These are phyloP conservation scores for Albugo laibachii DNA, from an alignment of 352 stramenopile genomes.

Conservation along the genomic window DNA sequence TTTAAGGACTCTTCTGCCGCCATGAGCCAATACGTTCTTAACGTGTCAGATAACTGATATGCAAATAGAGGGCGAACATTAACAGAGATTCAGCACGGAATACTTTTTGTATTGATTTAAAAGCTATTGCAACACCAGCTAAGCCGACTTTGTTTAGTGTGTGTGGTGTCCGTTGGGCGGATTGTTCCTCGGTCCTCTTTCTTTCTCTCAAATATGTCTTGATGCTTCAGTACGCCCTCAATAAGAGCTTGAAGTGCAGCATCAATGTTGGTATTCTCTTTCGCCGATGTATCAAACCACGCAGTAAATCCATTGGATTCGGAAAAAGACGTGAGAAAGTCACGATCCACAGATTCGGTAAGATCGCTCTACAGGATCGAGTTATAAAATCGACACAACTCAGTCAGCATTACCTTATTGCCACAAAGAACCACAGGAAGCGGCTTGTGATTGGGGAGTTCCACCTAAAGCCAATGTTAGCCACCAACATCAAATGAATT, in stretches of 20 bases:
- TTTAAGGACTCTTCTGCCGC: neutral
- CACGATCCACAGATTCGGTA: constrained; percentile 34
- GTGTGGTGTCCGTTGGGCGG: constrained; percentile 34
- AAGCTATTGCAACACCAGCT: constrained; percentile 80
- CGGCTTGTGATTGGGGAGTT: constrained; percentile 78
- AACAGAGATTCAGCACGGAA: too few species aligned
- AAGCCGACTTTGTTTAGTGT: constrained; percentile 16
- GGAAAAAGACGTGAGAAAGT: constrained; percentile 76
- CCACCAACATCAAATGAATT: neutral
- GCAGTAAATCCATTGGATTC: constrained; percentile 79
- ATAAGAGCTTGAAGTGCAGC: constrained; percentile 73
- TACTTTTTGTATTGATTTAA: constrained; percentile 10
- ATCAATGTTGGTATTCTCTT: constrained; percentile 85
- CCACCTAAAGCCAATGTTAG: constrained; percentile 15
- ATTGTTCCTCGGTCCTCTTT: constrained; percentile 56
- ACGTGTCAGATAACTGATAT: neutral
- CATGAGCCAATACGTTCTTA: constrained; percentile 1
- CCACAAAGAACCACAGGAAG: constrained; percentile 83
- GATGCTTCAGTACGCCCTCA: constrained; percentile 49
- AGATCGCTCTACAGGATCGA: constrained; percentile 35
- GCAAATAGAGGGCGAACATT: too few species aligned
- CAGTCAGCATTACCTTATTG: constrained; percentile 66
- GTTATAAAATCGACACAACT: constrained; percentile 8
- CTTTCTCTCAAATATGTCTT: constrained; percentile 77
- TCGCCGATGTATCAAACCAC: constrained; percentile 87